Evolutionary conservation across 768 basidiomycete genomes (phyloP).

Genomic region (Paxillus ammoniavirescens): DNA sequence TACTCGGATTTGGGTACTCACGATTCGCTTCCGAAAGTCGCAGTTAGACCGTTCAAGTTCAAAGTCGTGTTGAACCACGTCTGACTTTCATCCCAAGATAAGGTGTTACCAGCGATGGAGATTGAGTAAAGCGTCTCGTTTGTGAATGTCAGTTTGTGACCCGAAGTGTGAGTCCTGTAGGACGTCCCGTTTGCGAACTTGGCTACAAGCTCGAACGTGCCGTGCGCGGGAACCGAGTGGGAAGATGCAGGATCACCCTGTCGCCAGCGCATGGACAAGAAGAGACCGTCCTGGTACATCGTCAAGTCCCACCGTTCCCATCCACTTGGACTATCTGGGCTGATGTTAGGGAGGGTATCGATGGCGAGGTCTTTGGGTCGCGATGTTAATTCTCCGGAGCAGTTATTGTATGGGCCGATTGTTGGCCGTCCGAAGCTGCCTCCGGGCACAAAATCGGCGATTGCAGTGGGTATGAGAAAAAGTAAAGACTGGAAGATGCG

Average conservation of each 20-base stretch:
- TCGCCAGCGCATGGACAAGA: slow-evolving; percentile 11
- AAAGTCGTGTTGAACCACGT: slow-evolving; percentile 13
- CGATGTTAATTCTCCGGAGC: slow-evolving; percentile 7
- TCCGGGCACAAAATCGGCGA: slow-evolving; percentile 4
- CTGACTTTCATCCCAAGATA: slow-evolving; percentile 14
- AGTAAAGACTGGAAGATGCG: not conserved
- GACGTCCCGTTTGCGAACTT: slow-evolving; percentile 9
- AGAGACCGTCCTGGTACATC: slow-evolving; percentile 10
- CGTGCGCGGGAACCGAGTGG: not conserved
- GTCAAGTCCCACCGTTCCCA: slow-evolving; percentile 13
- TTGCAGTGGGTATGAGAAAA: not conserved
- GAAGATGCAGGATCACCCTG: slow-evolving; percentile 10
- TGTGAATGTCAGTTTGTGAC: slow-evolving; percentile 7
- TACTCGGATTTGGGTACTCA: not conserved
- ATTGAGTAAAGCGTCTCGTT: slow-evolving; percentile 11
- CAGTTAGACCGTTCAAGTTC: slow-evolving; percentile 5
- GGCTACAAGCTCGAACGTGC: slow-evolving; percentile 10
- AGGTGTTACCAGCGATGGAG: slow-evolving; percentile 9
- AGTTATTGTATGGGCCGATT: slow-evolving; percentile 16
- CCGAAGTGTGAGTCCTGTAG: not conserved
- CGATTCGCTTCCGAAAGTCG: slow-evolving; percentile 5
- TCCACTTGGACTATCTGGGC: not conserved
- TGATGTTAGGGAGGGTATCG: slow-evolving; percentile 15
- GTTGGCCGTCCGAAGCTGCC: slow-evolving; percentile 9
- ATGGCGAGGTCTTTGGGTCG: slow-evolving; percentile 6